These are phyloP conservation scores for Eutypella sp. DNA, from an alignment of 2,329 filamentous ascomycete genomes.

Conservation along the genomic window DNA sequence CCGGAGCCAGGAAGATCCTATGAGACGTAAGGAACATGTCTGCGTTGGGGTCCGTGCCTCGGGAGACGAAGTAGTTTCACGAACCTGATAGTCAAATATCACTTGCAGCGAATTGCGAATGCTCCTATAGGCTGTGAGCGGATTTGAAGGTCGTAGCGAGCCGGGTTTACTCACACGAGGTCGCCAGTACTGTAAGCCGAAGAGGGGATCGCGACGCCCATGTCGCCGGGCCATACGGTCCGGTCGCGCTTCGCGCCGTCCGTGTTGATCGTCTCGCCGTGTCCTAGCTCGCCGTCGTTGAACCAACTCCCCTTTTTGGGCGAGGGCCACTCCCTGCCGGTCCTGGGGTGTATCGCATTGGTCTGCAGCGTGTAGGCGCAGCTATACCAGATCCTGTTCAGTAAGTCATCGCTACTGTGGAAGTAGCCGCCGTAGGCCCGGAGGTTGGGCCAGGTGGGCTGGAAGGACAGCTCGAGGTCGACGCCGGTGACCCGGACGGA, in stretches of 20 bases:
- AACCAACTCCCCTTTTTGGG: conserved; percentile 25
- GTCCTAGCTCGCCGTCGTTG: conserved; percentile 23
- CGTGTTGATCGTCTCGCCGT: conserved; percentile 26
- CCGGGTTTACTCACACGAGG: conserved; percentile 23
- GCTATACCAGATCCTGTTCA: conserved; percentile 53
- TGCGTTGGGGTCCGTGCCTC: neutral
- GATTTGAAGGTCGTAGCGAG: neutral
- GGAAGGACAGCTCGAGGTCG: conserved; percentile 22
- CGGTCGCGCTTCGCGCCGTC: conserved; percentile 51
- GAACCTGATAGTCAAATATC: conserved; percentile 30
- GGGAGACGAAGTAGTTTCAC: conserved; percentile 1
- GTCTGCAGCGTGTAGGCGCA: conserved; percentile 48
- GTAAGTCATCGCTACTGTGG: conserved; percentile 41
- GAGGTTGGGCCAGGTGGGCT: conserved; percentile 39
- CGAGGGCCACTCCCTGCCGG: conserved; percentile 24
- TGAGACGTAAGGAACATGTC: neutral
- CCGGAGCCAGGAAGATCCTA: conserved; percentile 14
- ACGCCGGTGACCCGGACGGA: conserved; percentile 18
- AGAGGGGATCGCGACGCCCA: conserved; percentile 46
- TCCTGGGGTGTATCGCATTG: conserved; percentile 19
- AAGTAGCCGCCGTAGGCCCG: conserved; percentile 50
- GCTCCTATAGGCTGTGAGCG: conserved; percentile 25
- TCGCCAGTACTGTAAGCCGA: conserved; percentile 47
- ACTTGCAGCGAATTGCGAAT: conserved; percentile 39
- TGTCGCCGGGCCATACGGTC: conserved; percentile 55